These are phyloP conservation scores for Orbilia ellipsospora DNA, from an alignment of 2,329 filamentous ascomycete species.

Conservation along the genomic window DNA sequence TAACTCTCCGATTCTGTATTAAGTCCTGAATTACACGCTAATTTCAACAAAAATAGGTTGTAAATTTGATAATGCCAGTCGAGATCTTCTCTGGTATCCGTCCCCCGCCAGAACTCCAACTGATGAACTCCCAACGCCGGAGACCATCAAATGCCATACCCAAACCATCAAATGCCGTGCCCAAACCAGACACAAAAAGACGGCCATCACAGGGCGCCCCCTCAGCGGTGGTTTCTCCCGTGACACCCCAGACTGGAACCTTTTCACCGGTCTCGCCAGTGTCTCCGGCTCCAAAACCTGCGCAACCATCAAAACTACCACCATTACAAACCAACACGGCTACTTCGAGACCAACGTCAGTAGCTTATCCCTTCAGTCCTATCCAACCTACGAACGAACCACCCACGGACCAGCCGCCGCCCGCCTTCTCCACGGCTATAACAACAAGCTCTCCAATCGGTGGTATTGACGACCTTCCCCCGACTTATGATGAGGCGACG, in stretches of 20 bases:
- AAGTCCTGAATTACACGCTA: background rate
- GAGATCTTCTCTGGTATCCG: slow-evolving; percentile 88
- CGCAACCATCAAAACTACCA: slow-evolving; percentile 27
- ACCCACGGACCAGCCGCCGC: slow-evolving; percentile 6
- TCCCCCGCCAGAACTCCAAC: slow-evolving; percentile 76
- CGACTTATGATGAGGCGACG: slow-evolving; percentile 59
- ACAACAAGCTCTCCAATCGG: slow-evolving; percentile 33
- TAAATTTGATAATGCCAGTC: slow-evolving; percentile 81
- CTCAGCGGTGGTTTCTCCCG: slow-evolving; percentile 10
- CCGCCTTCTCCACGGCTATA: slow-evolving; percentile 13
- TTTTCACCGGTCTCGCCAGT: slow-evolving; percentile 23
- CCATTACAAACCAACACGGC: slow-evolving; percentile 44
- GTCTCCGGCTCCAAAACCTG: background rate
- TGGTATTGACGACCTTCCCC: slow-evolving; percentile 54
- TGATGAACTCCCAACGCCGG: slow-evolving; percentile 17
- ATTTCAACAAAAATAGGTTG: slow-evolving; percentile 68
- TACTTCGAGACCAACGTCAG: slow-evolving; percentile 4
- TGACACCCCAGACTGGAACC: background rate
- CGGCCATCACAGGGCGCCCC: slow-evolving; percentile 20
- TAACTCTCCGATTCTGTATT: background rate
- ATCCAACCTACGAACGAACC: slow-evolving; percentile 37
- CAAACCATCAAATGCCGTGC: slow-evolving; percentile 8
- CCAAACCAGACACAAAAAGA: slow-evolving; percentile 30
- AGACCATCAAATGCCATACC: slow-evolving; percentile 14
- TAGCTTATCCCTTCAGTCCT: slow-evolving; percentile 51